Evolutionary conservation across 2,329 filamentous ascomycete species (phyloP).

Genomic region (Kalmusia sp.): DNA sequence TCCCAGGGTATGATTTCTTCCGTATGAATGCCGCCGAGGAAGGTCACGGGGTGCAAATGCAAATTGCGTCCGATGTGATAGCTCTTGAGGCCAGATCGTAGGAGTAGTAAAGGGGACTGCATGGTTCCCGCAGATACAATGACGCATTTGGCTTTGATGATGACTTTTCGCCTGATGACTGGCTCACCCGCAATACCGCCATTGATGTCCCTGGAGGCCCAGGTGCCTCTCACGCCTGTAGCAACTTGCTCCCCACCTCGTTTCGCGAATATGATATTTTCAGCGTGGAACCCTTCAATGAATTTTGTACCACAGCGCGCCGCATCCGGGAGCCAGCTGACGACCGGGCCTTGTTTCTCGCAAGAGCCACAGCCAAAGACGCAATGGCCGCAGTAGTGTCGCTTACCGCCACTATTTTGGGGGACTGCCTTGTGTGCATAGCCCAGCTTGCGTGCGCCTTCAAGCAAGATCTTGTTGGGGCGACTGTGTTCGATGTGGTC

Average conservation of each 20-base stretch:
- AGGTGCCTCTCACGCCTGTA: conserved; percentile 74
- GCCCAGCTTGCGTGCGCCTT: conserved; percentile 76
- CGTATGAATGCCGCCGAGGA: conserved; percentile 68
- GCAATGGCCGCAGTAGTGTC: conserved; percentile 76
- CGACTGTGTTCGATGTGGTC: conserved; percentile 75
- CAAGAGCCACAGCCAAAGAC: conserved; percentile 66
- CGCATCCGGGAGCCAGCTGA: conserved; percentile 81
- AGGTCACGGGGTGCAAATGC: conserved; percentile 75
- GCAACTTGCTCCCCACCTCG: conserved; percentile 63
- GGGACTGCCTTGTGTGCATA: conserved; percentile 73
- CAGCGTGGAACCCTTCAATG: conserved; percentile 80
- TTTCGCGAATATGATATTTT: conserved; percentile 73
- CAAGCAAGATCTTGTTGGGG: conserved; percentile 73
- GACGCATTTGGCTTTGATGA: conserved; percentile 80
- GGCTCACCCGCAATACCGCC: conserved; percentile 64
- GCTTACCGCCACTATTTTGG: conserved; percentile 77
- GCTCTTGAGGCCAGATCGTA: conserved; percentile 82
- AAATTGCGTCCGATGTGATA: conserved; percentile 82
- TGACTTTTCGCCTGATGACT: conserved; percentile 65
- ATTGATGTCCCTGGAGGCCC: conserved; percentile 73
- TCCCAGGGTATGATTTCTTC: conserved; percentile 69
- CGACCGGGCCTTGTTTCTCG: conserved; percentile 79
- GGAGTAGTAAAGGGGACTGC: conserved; percentile 77
- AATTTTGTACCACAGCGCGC: conserved; percentile 79
- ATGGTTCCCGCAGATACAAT: conserved; percentile 80